Evolutionary conservation across 768 basidiomycete species (phyloP).

Genomic region (Mycena galericulata): DNA sequence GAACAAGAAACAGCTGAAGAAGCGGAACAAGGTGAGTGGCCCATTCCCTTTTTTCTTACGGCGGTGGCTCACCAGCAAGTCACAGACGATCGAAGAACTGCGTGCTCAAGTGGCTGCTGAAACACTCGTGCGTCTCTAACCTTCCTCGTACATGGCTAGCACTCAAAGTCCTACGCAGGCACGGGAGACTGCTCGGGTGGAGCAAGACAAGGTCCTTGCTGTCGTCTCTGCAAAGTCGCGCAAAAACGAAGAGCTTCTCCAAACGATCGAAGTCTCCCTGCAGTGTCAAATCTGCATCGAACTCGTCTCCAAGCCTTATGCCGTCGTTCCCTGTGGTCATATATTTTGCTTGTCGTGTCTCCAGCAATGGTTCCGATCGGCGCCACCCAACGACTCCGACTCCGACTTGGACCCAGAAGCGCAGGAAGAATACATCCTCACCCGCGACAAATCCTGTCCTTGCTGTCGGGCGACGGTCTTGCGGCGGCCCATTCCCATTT

Average conservation of each 20-base stretch:
- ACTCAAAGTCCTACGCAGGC: slow-evolving; percentile 44
- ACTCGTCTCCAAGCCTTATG: slow-evolving; percentile 70
- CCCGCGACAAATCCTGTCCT: slow-evolving; percentile 78
- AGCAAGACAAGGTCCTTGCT: slow-evolving; percentile 58
- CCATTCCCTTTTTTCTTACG: background rate
- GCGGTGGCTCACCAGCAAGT: slow-evolving; percentile 13
- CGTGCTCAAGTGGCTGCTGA: slow-evolving; percentile 54
- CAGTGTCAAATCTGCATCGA: slow-evolving; percentile 88
- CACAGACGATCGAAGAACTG: slow-evolving; percentile 66
- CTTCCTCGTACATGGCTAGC: slow-evolving; percentile 1
- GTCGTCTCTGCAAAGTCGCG: slow-evolving; percentile 58
- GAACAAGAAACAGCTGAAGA: slow-evolving; percentile 62
- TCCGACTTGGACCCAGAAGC: slow-evolving; percentile 55
- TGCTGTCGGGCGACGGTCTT: slow-evolving; percentile 71
- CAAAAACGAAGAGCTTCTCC: slow-evolving; percentile 70
- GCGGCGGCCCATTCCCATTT: slow-evolving; percentile 75
- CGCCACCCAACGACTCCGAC: slow-evolving; percentile 58
- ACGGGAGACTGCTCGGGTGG: slow-evolving; percentile 58
- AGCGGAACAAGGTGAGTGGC: slow-evolving; percentile 69
- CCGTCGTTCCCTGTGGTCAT: slow-evolving; percentile 84
- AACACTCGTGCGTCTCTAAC: slow-evolving; percentile 48
- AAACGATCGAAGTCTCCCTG: slow-evolving; percentile 67
- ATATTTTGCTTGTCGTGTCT: slow-evolving; percentile 80
- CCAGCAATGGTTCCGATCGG: slow-evolving; percentile 82
- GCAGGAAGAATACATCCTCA: slow-evolving; percentile 59